Base-by-base conservation (phyloP, 2,329 filamentous ascomycete species). In the Colletotrichum graminicola region DNA sequence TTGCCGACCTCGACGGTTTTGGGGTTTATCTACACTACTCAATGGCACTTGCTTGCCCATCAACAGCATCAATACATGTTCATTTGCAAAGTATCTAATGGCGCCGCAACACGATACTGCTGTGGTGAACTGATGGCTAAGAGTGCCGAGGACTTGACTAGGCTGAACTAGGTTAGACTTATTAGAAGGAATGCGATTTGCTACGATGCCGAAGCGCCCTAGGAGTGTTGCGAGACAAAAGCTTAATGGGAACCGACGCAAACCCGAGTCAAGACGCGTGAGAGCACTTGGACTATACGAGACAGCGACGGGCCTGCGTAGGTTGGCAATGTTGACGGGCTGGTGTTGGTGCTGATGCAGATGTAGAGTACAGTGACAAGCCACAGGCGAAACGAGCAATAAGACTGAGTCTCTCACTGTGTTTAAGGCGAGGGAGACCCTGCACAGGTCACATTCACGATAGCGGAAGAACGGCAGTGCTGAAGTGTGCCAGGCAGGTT, bases 161-260 rank as follows among this genome's bases (percentile, higher is more conserved):
- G 52, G 21, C 12, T 2, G 11, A 16, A n/a, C 32, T 2, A 23
- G 32, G 32, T 2, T 14, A 39, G 34, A 16, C 5, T 10, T 7
- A 16, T 36, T 36, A 12, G 12, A 12, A 39, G 34, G 26, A 21
- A 60, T 60, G 47, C 32, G 23, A 21, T 41, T 51, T 41, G 32
- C 45, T 29, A 39, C 34, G 45, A 51, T 51, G 47, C 34, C 47
- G 14, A 36, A 21, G 60, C 23, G 60, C n/a, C 45, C 60, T 41
- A 62, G 60, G 60, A 52, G 45, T 34, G 16, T 52, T 52, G 47
- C 60, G 23, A 51, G 45, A 52, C 60, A 52, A 62, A 62, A 52
- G 29, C 45, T 52, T 52, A 51, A 43, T 34, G 49, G 26, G 47
- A 36, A 41, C 49, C 49, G 34, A 23, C 23, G 49, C 36, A 63